Conservation (phyloP, 1,139 yeast species). For the Pichia terricola region DNA sequence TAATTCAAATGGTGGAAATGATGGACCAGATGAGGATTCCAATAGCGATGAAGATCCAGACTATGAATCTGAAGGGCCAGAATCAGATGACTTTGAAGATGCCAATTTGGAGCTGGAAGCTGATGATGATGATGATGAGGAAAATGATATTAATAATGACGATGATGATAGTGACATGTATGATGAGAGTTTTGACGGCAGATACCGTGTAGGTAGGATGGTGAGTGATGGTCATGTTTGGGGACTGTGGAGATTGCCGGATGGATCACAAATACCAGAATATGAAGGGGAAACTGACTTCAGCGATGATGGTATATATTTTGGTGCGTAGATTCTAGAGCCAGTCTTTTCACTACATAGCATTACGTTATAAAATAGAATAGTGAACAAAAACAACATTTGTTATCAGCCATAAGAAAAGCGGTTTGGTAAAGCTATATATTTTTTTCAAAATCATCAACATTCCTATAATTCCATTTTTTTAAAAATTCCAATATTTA, state of each 20-base stretch:
- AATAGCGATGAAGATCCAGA: no score
- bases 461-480: no score
- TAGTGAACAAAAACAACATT: no score
- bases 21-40: no score
- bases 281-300: not conserved
- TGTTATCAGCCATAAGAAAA: no score
- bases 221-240: not conserved
- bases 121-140: not conserved
- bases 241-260: not conserved
- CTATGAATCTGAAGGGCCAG: not conserved
- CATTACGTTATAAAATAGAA: no score
- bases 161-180: not conserved
- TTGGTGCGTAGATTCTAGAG: not conserved
- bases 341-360: no score
- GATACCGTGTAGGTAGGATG: not conserved
- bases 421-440: no score
- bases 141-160: not conserved
- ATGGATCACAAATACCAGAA: not conserved
- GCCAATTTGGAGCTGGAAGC: not conserved
- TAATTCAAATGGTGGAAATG: no score
- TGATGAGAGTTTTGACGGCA: not conserved
- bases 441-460: no score
- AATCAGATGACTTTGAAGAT: conserved; percentile 1
- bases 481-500: no score
- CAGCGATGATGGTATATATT: not conserved